phyloP scores from a whole-genome alignment of 495 filamentous ascomycete genomes.

The Neurospora hispaniola region DNA sequence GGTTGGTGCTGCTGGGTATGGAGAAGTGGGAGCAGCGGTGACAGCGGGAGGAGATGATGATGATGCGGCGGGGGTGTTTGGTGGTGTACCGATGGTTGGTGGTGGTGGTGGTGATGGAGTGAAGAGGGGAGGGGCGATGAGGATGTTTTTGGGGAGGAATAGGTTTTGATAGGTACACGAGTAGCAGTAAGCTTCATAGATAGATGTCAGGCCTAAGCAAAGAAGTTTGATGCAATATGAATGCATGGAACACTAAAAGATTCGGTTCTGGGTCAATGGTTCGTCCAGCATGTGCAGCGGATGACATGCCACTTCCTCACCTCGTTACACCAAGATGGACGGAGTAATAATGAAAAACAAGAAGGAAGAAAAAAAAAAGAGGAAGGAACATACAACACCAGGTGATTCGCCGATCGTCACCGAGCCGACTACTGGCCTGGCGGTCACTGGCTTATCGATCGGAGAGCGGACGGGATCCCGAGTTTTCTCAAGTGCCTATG shows the following conservation, averaged over 20 bases:
- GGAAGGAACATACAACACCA: not conserved
- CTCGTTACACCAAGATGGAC: not conserved
- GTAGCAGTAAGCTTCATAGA: not conserved
- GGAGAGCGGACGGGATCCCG: constrained; percentile 44
- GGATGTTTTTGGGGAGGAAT: constrained; percentile 12
- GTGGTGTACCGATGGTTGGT: not conserved
- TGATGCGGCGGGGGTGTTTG: not conserved
- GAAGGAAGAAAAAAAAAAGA: not conserved
- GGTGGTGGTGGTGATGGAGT: not conserved
- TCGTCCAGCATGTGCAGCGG: not conserved
- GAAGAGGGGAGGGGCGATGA: constrained; percentile 1
- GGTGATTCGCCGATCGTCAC: not conserved
- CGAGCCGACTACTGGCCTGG: not conserved
- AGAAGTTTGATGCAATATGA: not conserved
- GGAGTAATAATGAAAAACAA: no score
- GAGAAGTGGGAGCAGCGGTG: no score
- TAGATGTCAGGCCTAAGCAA: not conserved
- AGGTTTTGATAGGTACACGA: not conserved
- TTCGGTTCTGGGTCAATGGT: not conserved
- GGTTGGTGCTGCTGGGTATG: not conserved
- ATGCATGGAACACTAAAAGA: not conserved
- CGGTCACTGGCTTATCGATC: constrained; percentile 27
- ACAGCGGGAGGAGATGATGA: not conserved
- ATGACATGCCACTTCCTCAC: not conserved
- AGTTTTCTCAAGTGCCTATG: constrained; percentile 20